Evolutionary conservation across 2,329 filamentous ascomycete genomes (phyloP), one percentile per base, ranked within the genome.

Genomic region (Colletotrichum tropicicola): DNA sequence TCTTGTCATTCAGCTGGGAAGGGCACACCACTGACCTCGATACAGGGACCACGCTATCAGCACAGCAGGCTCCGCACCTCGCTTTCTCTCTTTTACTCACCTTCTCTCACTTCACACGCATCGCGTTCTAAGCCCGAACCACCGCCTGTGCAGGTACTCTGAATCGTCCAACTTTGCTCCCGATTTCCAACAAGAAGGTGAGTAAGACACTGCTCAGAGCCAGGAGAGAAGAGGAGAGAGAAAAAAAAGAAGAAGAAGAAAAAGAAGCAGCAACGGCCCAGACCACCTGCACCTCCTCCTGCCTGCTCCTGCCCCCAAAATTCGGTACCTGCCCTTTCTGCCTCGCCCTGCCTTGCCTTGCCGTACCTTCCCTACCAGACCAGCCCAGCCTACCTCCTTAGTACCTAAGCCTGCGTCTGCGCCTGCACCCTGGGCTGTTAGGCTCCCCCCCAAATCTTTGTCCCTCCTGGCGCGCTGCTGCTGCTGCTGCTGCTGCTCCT

Each of bases 381-480:
- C 32, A 37, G 47, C 19, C n/a, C 32, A 35, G 32, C 45, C 56
- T 61, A 61, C 43, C 30, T 49, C 32, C 19, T 49, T 59, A 44
- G 35, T 10, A 37, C 30, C 61, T 61, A 47, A 51, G 56, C 49
- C 49, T 61, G 56, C 56, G 44, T 49, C 47, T 52, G 39, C 56
- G 48, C 48, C 39, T 59, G 53, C 35, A 65, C 61, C 61, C 61
- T 65, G 55, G 55, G 21, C 57, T 60, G 48, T 52, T 58, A 47
- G 30, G 19, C 32, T 27, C 57, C 23, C 25, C 37, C 48, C 32
- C 56, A 51, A 55, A 65, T 65, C 61, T 65, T 65, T 61, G 61
- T 65, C 61, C 44, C 41, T 30, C 37, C 35, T 49, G 37, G 37
- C 15, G 30, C 9, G 32, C 21, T 49, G 13, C 21, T 43, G 43